A percentile compares a stretch with the other conserved stretches of the same genome.
Conservation (phyloP, 2,329 filamentous ascomycete species). For the Botryotinia convoluta region DNA sequence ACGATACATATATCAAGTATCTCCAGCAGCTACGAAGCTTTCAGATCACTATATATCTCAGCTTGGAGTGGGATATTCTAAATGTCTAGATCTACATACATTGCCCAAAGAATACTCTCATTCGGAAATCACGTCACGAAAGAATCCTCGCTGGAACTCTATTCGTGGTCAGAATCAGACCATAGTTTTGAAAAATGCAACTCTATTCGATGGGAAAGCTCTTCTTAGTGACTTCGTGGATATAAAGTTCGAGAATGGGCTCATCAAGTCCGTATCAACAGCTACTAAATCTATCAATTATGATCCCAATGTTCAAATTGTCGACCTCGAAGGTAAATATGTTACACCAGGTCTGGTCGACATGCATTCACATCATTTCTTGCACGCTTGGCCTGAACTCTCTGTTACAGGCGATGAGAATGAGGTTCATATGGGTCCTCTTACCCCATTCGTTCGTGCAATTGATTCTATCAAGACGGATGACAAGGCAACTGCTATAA, state of each 20-base stretch:
- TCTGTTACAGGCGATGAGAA: constrained; percentile 40
- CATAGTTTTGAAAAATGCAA: constrained; percentile 43
- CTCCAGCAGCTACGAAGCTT: constrained; percentile 25
- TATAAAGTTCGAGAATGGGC: constrained; percentile 42
- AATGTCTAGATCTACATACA: constrained; percentile 33
- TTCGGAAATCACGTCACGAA: constrained; percentile 27
- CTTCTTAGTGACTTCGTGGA: constrained; percentile 40
- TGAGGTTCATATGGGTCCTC: constrained; percentile 40
- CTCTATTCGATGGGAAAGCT: constrained; percentile 45
- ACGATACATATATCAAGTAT: constrained; percentile 27
- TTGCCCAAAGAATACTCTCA: constrained; percentile 23
- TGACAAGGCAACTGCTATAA: constrained; percentile 41
- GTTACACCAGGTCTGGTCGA: constrained; percentile 47
- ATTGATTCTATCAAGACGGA: constrained; percentile 45
- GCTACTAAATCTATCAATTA: constrained; percentile 23
- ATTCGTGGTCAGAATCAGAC: constrained; percentile 41
- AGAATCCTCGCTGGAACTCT: constrained; percentile 44
- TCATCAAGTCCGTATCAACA: constrained; percentile 38
- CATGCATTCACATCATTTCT: constrained; percentile 46
- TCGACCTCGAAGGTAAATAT: constrained; percentile 40
- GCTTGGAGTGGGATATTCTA: constrained; percentile 30
- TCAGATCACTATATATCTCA: constrained; percentile 28
- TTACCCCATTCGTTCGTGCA: constrained; percentile 42
- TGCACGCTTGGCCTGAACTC: constrained; percentile 39
- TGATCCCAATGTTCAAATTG: constrained; percentile 30